A percentile compares a stretch with the other conserved stretches of the same genome.
phyloP scores from a whole-genome alignment of 495 filamentous ascomycete genomes.

The Penicillium diatomitis region DNA sequence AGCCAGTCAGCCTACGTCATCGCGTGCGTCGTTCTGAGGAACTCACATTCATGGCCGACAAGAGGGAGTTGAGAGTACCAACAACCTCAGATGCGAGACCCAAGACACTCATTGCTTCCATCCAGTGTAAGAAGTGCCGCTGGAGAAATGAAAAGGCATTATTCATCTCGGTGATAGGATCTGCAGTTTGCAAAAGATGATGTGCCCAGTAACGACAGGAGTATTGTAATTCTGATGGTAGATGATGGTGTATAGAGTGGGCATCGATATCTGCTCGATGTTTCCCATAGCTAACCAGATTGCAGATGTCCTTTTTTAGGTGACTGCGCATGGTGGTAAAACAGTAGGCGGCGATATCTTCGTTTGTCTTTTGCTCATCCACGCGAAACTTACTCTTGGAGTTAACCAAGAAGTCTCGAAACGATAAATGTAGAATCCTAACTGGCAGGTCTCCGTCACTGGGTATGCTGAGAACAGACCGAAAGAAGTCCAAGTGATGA shows the following conservation, averaged over 20 bases:
- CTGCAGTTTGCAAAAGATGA: constrained; percentile 14
- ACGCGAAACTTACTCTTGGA: background rate
- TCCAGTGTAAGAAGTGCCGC: constrained; percentile 36
- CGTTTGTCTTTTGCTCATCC: background rate
- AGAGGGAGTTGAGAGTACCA: background rate
- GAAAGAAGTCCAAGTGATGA: background rate
- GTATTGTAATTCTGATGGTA: constrained; percentile 26
- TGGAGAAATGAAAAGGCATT: constrained; percentile 24
- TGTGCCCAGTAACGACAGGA: constrained; percentile 27
- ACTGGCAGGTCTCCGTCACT: constrained; percentile 4
- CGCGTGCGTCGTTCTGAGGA: background rate
- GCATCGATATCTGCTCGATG: constrained; percentile 12
- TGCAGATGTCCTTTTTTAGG: constrained; percentile 29
- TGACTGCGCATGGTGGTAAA: background rate
- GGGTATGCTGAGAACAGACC: constrained; percentile 10
- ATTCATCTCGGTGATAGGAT: constrained; percentile 10
- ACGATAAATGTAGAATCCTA: constrained; percentile 16
- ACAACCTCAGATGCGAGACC: constrained; percentile 19
- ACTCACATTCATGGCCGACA: constrained; percentile 1
- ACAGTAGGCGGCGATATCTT: background rate
- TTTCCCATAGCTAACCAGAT: constrained; percentile 12
- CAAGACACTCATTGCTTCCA: constrained; percentile 36
- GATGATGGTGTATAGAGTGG: constrained; percentile 5
- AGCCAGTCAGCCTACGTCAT: background rate
- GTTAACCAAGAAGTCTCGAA: constrained; percentile 17